Evolutionary conservation across 164 flowering plant species (phyloP).

Genomic region (Litsea cubeba): DNA sequence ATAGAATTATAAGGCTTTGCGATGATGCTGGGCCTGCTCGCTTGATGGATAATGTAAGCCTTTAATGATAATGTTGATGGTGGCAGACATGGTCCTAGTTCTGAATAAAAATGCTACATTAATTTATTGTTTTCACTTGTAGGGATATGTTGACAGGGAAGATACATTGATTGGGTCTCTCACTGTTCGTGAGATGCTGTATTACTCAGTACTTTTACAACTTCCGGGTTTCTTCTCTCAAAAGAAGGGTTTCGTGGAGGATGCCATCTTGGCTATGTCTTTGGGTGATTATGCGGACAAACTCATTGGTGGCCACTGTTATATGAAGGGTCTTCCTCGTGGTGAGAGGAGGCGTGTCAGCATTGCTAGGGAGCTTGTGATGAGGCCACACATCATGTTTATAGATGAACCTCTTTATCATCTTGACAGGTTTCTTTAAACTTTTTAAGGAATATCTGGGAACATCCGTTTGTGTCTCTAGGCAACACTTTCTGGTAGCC

Average conservation of each 20-base stretch:
- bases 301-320: constrained; percentile 93
- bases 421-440: constrained; percentile 74
- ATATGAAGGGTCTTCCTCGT: constrained; percentile 77
- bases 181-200: constrained; percentile 89
- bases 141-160: constrained; percentile 95
- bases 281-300: constrained; percentile 82
- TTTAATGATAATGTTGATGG: too few relatives aligned
- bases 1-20: too few relatives aligned
- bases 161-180: constrained; percentile 80
- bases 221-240: constrained; percentile 88
- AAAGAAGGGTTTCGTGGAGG: constrained; percentile 83
- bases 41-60: too few relatives aligned
- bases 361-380: constrained; percentile 97
- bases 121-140: constrained; percentile 7
- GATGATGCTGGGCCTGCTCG: too few relatives aligned
- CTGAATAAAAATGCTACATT: too few relatives aligned
- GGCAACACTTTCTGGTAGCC: not conserved
- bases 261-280: constrained; percentile 94
- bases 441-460: not conserved
- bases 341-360: constrained; percentile 96
- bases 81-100: too few relatives aligned
- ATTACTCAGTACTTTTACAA: constrained; percentile 89
- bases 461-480: not conserved
- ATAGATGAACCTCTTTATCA: constrained; percentile 99
- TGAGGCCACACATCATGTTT: constrained; percentile 85